Percentiles rank a stretch among this genome's conserved stretches.
phyloP scores from a whole-genome alignment of 2,329 filamentous ascomycete species.

The Botrytis aclada region DNA sequence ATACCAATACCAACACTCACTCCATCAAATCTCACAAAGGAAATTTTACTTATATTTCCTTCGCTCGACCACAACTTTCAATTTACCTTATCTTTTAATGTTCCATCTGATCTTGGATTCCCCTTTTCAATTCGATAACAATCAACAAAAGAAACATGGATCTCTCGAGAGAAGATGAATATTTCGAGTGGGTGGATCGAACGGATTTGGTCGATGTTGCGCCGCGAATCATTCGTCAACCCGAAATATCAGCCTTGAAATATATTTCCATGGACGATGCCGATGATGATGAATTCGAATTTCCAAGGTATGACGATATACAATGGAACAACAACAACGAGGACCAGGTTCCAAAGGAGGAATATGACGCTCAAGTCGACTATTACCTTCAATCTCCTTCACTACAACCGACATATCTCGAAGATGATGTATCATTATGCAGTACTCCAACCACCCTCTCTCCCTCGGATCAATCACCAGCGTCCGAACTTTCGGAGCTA shows the following conservation, averaged over 20 bases:
- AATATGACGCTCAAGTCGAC: constrained; percentile 40
- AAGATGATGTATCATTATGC: constrained; percentile 51
- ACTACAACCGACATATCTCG: constrained; percentile 51
- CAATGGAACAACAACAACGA: background rate
- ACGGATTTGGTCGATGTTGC: constrained; percentile 6
- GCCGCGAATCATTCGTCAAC: constrained; percentile 17
- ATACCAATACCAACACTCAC: background rate
- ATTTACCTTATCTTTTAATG: background rate
- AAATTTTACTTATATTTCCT: background rate
- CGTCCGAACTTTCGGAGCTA: constrained; percentile 25
- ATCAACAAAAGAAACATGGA: constrained; percentile 6
- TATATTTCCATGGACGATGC: constrained; percentile 60
- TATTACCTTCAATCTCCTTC: constrained; percentile 48
- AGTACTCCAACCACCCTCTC: constrained; percentile 55
- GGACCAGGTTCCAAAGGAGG: constrained; percentile 25
- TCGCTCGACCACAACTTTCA: background rate
- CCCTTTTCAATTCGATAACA: background rate
- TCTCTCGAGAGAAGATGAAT: constrained; percentile 16
- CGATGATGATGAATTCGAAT: constrained; percentile 64
- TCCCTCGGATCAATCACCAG: constrained; percentile 44
- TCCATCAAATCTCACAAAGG: background rate
- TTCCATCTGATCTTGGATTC: background rate
- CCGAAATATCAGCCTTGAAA: constrained; percentile 2
- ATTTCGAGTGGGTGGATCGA: constrained; percentile 17
- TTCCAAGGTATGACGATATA: constrained; percentile 43